Evolutionary conservation across 345 rosid genomes (phyloP), one percentile per base, ranked within the genome.

Genomic region (Hibiscus tridactylites): DNA sequence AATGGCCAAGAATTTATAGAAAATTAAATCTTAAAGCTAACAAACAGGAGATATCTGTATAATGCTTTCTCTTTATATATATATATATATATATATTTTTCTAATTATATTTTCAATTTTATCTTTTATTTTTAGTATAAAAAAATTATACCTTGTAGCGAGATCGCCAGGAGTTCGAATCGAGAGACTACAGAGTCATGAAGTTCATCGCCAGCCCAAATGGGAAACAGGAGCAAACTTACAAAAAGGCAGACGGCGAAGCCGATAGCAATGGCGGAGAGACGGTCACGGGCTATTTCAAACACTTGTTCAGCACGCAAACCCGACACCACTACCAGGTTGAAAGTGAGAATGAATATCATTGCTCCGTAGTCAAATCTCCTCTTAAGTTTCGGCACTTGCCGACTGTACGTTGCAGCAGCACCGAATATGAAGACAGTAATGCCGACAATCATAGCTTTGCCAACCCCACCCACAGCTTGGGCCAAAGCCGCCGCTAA

Each of bases 401-500:
- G 56, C 7, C 56, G 56, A 13, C 0, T 50, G 56, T 50, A 50
- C 1, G 56, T 50, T 15, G 56, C 56, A 5, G 19, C 56, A 16
- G 56, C 56, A 50, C 56, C 56, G 9, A 39, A 39, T 39, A 81
- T 44, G 50, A 90, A 84, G 2, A 90, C 80, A 13, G 83, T 72
- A 70, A 47, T 66, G 66, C 85, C 86, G 12, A 86, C 72, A 66
- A 79, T 19, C 31, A 90, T 57, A 65, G 85, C 65, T 31, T 74
- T 74, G 64, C 91, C 88, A 33, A 77, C 49, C 19, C 90, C 85
- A 9, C 88, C 87, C 35, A 84, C 24, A 35, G 66, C 56, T 53
- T 81, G 85, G 42, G 85, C 90, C 12, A 84, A 61, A 61, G 77
- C 75, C 58, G 93, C 90, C 0, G 77, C 82, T 52, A 85, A 63